These are phyloP conservation scores for Pisolithus albus DNA, from an alignment of 768 basidiomycete species.

Conservation along the genomic window DNA sequence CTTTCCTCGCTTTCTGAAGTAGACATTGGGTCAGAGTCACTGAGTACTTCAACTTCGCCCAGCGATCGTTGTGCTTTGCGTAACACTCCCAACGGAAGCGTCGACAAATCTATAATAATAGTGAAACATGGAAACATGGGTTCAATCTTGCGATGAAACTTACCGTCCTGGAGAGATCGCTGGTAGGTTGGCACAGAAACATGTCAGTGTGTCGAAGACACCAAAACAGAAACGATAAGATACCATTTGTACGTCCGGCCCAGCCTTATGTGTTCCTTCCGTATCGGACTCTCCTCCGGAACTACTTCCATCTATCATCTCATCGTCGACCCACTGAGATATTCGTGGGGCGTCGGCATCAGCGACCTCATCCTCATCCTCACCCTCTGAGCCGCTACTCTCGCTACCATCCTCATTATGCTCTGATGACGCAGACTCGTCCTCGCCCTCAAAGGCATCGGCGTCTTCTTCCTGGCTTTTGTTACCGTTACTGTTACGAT, in stretches of 20 bases:
- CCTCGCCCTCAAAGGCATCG: neutral
- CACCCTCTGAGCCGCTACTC: conserved; percentile 22
- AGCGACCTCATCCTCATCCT: conserved; percentile 16
- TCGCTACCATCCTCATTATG: conserved; percentile 3
- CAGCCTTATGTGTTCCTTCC: conserved; percentile 10
- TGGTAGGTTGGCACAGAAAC: neutral
- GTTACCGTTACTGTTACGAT: neutral
- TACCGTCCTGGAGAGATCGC: conserved; percentile 26
- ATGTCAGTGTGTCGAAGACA: neutral
- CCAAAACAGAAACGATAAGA: neutral
- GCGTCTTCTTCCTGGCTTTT: neutral
- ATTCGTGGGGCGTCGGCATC: conserved; percentile 51
- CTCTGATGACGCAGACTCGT: neutral
- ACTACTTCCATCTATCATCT: conserved; percentile 21
- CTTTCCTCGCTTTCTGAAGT: conserved; percentile 13
- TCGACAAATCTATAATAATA: conserved; percentile 46
- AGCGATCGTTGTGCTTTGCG: conserved; percentile 59
- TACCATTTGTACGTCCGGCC: conserved; percentile 5
- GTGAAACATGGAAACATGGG: conserved; percentile 5
- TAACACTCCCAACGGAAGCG: conserved; percentile 57
- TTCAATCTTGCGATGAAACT: neutral
- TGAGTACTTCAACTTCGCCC: conserved; percentile 33
- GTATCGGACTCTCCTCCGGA: conserved; percentile 6
- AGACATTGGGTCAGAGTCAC: conserved; percentile 33
- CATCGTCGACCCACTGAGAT: conserved; percentile 55